phyloP scores from a whole-genome alignment of 202 grass and related monocot genomes.

The Zizania palustris region DNA sequence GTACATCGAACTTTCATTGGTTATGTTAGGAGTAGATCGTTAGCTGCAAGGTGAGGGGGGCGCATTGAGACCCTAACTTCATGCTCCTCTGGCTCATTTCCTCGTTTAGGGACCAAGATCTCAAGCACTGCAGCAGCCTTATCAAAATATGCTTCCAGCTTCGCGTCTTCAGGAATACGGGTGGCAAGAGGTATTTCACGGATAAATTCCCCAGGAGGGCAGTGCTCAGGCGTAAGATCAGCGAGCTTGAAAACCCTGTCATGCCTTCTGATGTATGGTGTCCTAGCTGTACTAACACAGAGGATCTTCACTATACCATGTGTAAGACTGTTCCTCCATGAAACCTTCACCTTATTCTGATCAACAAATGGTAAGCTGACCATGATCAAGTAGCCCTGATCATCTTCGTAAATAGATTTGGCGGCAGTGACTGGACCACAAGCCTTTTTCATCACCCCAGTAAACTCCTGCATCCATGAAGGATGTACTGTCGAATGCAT shows the following conservation, averaged over 20 bases:
- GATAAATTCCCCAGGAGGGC: slow-evolving; percentile 87
- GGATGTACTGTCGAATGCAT: slow-evolving; percentile 58
- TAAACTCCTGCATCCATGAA: slow-evolving; percentile 71
- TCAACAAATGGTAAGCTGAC: slow-evolving; percentile 88
- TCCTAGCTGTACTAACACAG: slow-evolving; percentile 76
- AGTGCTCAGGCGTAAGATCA: slow-evolving; percentile 74
- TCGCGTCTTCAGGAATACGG: slow-evolving; percentile 90
- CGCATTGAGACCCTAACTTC: slow-evolving; percentile 91
- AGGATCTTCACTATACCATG: slow-evolving; percentile 87
- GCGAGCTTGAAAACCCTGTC: slow-evolving; percentile 72
- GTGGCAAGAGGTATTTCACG: slow-evolving; percentile 83
- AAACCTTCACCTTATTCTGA: slow-evolving; percentile 92
- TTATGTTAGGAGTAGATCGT: slow-evolving; percentile 80
- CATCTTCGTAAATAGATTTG: slow-evolving; percentile 94
- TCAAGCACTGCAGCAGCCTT: slow-evolving; percentile 63
- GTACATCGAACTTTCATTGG: slow-evolving; percentile 22
- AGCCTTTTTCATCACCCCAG: slow-evolving; percentile 74
- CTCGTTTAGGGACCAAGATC: slow-evolving; percentile 88
- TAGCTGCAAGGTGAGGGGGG: slow-evolving; percentile 76
- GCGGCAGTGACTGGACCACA: slow-evolving; percentile 80
- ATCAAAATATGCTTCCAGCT: slow-evolving; percentile 90
- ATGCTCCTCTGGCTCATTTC: slow-evolving; percentile 83
- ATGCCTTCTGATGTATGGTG: slow-evolving; percentile 63
- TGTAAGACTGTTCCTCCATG: slow-evolving; percentile 84
- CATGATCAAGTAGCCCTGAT: slow-evolving; percentile 76